phyloP scores from a whole-genome alignment of 164 flowering plant genomes.

The Stephania japonica region DNA sequence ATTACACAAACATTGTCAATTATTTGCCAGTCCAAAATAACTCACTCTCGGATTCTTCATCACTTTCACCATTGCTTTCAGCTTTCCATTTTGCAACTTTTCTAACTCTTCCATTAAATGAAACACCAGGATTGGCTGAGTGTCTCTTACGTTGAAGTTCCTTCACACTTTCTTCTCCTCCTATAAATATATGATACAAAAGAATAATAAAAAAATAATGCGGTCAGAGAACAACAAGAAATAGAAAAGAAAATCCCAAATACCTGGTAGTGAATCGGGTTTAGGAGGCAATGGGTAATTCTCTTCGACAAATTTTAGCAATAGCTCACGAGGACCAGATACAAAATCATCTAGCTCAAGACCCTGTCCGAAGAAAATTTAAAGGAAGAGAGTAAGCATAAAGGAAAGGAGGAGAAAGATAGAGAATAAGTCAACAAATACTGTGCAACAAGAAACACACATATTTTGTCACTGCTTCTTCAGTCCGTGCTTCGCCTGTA shows the following conservation, averaged over 20 bases:
- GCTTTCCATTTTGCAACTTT: slow-evolving; percentile 75
- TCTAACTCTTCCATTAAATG: slow-evolving; percentile 78
- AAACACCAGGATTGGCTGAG: slow-evolving; percentile 73
- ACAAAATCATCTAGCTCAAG: slow-evolving; percentile 92
- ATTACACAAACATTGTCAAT: neutral
- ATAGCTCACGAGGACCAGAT: slow-evolving; percentile 95
- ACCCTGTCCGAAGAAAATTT: slow-evolving; percentile 41
- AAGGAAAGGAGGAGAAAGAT: neutral
- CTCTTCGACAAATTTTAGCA: slow-evolving; percentile 93
- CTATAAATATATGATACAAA: slow-evolving; percentile 19
- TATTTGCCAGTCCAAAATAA: slow-evolving; percentile 6
- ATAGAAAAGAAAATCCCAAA: neutral
- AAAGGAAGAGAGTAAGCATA: neutral
- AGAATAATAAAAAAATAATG: neutral
- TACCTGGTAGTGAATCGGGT: slow-evolving; percentile 74
- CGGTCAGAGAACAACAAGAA: slow-evolving; percentile 4
- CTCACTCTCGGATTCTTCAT: slow-evolving; percentile 64
- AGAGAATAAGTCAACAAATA: neutral
- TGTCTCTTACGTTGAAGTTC: slow-evolving; percentile 86
- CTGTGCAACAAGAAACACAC: slow-evolving; percentile 32
- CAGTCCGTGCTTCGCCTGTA: slow-evolving; percentile 98
- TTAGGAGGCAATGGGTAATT: slow-evolving; percentile 89
- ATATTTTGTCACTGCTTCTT: slow-evolving; percentile 95
- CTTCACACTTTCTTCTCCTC: slow-evolving; percentile 79
- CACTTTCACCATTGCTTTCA: slow-evolving; percentile 67